Conservation (phyloP, 1,139 yeast species). For the Sugiyamaella paludigena region DNA sequence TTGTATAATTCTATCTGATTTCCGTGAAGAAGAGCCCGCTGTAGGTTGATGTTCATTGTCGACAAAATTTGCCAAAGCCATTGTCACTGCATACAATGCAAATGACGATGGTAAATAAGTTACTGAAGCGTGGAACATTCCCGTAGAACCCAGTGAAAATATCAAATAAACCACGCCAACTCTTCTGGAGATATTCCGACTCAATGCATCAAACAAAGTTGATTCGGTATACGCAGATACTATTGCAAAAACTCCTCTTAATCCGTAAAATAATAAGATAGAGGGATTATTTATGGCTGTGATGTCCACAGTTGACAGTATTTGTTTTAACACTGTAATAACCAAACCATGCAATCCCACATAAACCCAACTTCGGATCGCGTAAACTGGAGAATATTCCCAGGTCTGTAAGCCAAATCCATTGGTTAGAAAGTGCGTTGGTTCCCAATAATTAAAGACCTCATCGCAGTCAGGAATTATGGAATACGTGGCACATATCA, state of each 20-base stretch:
- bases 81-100: constrained; percentile 66
- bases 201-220: constrained; percentile 47
- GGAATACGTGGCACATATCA: constrained; percentile 52
- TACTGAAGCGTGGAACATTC: constrained; percentile 82
- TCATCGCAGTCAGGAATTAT: constrained; percentile 87
- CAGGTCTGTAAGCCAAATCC: constrained; percentile 92
- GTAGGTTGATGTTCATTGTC: constrained; percentile 18
- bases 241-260: constrained; percentile 55
- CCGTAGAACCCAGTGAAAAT: constrained; percentile 51
- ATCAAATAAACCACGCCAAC: constrained; percentile 61
- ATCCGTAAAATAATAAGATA: constrained; percentile 43
- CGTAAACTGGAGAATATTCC: constrained; percentile 92
- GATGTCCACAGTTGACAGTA: constrained; percentile 4
- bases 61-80: constrained; percentile 48
- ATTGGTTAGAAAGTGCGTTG: constrained; percentile 71
- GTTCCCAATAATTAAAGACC: constrained; percentile 88
- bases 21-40: too few relatives aligned
- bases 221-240: constrained; percentile 56
- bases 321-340: constrained; percentile 19
- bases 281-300: constrained; percentile 3
- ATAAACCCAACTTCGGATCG: constrained; percentile 84
- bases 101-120: constrained; percentile 83
- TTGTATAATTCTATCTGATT: constrained; percentile 29
- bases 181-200: constrained; percentile 36
- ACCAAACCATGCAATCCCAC: constrained; percentile 38